Base-by-base conservation (phyloP, 2,329 filamentous ascomycete genomes). In the Lachnellula occidentalis region DNA sequence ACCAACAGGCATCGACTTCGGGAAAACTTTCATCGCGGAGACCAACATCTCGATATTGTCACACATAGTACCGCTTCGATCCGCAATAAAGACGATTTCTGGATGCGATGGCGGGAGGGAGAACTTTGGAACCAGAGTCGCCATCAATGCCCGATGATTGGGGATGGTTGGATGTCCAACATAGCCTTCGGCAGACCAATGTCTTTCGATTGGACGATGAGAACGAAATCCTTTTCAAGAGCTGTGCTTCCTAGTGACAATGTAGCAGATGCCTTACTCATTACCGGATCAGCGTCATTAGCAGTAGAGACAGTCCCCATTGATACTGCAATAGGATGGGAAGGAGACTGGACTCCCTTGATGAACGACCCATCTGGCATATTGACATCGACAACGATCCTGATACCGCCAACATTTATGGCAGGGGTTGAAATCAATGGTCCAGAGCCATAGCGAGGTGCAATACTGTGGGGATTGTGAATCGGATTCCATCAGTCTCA, bases 11-110 rank as follows among this genome's bases (percentile, higher is more conserved):
- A 88, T 71, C 0, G 82, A 86, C 65, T 85, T 86, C 54, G 88
- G 71, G 61, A 88, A 87, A 21, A 87, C 72, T 5, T 78, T 75
- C 21, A 88, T 72, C 0, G 83, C 83, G 1, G 76, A 70, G 22
- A 76, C 71, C 3, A 85, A 73, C 34, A 82, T 76, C 0, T 61
- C 58, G 1, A 86, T 86, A 39, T 77, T 79, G 4, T 60, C 58
- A 0, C 42, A 24, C 85, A 87, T 87, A 55, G 83, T 87, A 0
- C 85, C 86, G 53, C 84, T 88, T 50, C 86, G 78, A 66, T 91
- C 87, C 53, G 83, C 86, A 4, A 91, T 72, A 60, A 91, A 90
- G 17, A 90, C 80, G 21, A 91, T 77, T 65, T 91, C 87, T 3
- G 76, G 74, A 51, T 67, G 70, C 8, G 76, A 73, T 0, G 76